These are phyloP conservation scores for Alternaria dauci DNA, from an alignment of 2,329 filamentous ascomycete genomes.

Conservation along the genomic window DNA sequence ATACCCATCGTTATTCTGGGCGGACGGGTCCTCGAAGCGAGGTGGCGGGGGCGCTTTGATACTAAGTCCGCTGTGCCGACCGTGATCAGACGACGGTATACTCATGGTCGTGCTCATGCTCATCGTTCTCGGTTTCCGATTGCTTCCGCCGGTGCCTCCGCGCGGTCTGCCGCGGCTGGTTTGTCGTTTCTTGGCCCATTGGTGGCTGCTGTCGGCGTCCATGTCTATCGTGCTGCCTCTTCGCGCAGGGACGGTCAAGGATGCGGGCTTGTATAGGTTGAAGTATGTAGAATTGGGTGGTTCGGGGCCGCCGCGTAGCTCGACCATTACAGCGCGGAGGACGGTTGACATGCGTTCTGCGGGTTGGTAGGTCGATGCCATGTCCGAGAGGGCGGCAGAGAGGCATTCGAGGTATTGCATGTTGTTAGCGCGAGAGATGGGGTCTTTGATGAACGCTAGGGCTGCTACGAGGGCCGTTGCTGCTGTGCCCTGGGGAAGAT, in stretches of 20 bases:
- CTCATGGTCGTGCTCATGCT: slow-evolving; percentile 6
- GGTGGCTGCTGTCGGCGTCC: slow-evolving; percentile 19
- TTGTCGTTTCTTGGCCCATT: slow-evolving; percentile 38
- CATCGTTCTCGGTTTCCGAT: slow-evolving; percentile 9
- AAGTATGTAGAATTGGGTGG: slow-evolving; percentile 18
- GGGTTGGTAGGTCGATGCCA: slow-evolving; percentile 63
- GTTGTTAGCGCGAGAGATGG: slow-evolving; percentile 50
- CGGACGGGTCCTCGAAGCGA: slow-evolving; percentile 20
- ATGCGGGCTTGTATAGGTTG: slow-evolving; percentile 39
- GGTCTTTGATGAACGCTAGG: slow-evolving; percentile 50
- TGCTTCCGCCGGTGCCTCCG: slow-evolving; percentile 21
- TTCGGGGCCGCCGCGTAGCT: slow-evolving; percentile 49
- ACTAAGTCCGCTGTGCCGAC: slow-evolving; percentile 23
- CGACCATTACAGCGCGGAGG: slow-evolving; percentile 62
- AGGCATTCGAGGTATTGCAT: slow-evolving; percentile 64
- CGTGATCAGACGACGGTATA: slow-evolving; percentile 9
- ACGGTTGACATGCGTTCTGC: slow-evolving; percentile 63
- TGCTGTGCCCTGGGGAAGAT: slow-evolving; percentile 56
- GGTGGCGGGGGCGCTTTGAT: slow-evolving; percentile 29
- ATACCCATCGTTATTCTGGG: slow-evolving; percentile 32
- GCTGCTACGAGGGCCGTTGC: slow-evolving; percentile 64
- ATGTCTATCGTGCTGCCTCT: slow-evolving; percentile 37
- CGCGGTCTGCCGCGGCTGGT: slow-evolving; percentile 28
- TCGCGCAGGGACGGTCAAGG: slow-evolving; percentile 40
- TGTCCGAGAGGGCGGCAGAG: slow-evolving; percentile 61